A percentile compares a stretch with the other conserved stretches of the same genome.
Evolutionary conservation across 495 filamentous ascomycete genomes (phyloP).

Genomic region (Aspergillus carlsbadensis): DNA sequence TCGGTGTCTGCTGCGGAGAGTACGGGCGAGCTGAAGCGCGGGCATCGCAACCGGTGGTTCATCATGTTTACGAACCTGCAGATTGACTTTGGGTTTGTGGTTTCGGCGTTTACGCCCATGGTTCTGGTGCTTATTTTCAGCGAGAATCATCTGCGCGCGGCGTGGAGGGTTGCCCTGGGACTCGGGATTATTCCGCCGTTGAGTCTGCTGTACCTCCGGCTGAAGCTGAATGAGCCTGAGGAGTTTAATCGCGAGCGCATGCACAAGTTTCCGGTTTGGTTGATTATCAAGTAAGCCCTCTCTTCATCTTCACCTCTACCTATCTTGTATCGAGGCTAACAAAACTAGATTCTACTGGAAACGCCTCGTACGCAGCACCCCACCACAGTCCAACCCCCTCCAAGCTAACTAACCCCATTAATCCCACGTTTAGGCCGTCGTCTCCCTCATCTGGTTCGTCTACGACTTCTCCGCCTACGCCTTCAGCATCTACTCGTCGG

Average conservation of each 20-base stretch:
- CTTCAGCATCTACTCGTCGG: slow-evolving; percentile 74
- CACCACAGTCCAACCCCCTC: too few relatives aligned
- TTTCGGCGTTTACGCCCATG: slow-evolving; percentile 71
- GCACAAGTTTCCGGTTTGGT: slow-evolving; percentile 48
- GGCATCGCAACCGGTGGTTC: slow-evolving; percentile 87
- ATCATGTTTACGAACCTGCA: slow-evolving; percentile 89
- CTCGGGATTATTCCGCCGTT: slow-evolving; percentile 79
- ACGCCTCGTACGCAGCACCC: slow-evolving; percentile 44
- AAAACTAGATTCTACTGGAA: slow-evolving; percentile 50
- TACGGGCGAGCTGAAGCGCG: slow-evolving; percentile 74
- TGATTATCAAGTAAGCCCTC: slow-evolving; percentile 48
- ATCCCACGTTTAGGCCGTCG: slow-evolving; percentile 62
- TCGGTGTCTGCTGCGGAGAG: slow-evolving; percentile 82
- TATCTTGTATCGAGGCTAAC: neutral
- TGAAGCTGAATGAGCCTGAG: slow-evolving; percentile 79
- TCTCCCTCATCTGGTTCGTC: slow-evolving; percentile 87
- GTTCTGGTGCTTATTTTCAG: slow-evolving; percentile 68
- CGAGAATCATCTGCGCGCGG: slow-evolving; percentile 67
- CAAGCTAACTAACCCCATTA: too few relatives aligned
- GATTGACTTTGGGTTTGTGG: slow-evolving; percentile 79
- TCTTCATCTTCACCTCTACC: too few relatives aligned
- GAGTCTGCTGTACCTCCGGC: slow-evolving; percentile 68
- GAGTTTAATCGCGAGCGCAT: slow-evolving; percentile 67
- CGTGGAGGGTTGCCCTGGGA: slow-evolving; percentile 75
- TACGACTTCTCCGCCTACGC: slow-evolving; percentile 85